phyloP scores from a whole-genome alignment of 768 basidiomycete species.

The Tricholoma flavovirens region DNA sequence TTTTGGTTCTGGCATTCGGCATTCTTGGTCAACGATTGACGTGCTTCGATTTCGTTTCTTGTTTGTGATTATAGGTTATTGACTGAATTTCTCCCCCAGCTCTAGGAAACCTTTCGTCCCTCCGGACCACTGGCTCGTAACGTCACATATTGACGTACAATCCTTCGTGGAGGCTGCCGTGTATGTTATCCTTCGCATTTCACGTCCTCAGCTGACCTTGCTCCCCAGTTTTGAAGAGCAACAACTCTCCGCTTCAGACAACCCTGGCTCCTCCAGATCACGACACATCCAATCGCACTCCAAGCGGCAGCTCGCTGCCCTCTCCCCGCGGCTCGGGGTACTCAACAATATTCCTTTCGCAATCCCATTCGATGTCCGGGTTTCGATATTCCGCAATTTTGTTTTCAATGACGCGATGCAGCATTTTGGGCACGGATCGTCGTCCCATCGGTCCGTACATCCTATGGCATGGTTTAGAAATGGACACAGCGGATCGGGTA shows the following conservation, averaged over 20 bases:
- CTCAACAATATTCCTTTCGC: constrained; percentile 96
- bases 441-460: not conserved
- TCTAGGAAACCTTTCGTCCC: constrained; percentile 83
- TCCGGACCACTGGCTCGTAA: constrained; percentile 77
- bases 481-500: constrained; percentile 10
- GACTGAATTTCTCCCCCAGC: constrained; percentile 32
- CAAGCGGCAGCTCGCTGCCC: constrained; percentile 65
- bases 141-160: constrained; percentile 37
- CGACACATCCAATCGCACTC: not conserved
- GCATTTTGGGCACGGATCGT: not conserved
- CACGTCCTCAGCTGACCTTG: not conserved
- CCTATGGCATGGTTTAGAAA: constrained; percentile 10
- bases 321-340: constrained; percentile 83
- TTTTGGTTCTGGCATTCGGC: too few relatives aligned
- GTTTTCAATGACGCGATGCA: constrained; percentile 54
- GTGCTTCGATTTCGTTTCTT: constrained; percentile 6
- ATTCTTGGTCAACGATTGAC: too few relatives aligned
- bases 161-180: constrained; percentile 85
- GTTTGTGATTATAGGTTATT: not conserved
- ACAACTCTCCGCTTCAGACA: constrained; percentile 29
- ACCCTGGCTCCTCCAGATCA: not conserved
- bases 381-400: constrained; percentile 84
- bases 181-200: constrained; percentile 31
- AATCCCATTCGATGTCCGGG: constrained; percentile 88
- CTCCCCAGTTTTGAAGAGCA: constrained; percentile 58